Conservation (phyloP, 148 eudicot species). For the Chenopodium quinoa region DNA sequence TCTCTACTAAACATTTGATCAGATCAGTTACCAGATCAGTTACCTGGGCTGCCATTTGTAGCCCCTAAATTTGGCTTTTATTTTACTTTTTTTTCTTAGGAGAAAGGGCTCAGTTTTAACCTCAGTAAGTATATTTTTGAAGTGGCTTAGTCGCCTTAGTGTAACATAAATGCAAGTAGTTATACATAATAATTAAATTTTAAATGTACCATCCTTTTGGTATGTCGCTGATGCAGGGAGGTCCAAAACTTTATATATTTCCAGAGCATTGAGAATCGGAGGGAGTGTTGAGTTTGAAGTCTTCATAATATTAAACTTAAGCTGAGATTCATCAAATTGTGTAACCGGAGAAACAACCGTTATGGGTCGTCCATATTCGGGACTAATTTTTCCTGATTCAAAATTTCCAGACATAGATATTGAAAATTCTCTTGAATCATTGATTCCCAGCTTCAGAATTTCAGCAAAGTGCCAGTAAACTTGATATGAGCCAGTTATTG, state of each 20-base stretch:
- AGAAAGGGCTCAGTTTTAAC: no score
- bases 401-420: neutral
- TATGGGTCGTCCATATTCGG: neutral
- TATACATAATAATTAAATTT: no score
- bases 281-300: slow-evolving; percentile 22
- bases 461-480: slow-evolving; percentile 23
- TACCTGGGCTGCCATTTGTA: no score
- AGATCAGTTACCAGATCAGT: no score
- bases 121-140: no score
- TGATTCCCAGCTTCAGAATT: slow-evolving; percentile 3
- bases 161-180: no score
- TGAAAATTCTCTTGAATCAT: slow-evolving; percentile 10
- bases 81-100: no score
- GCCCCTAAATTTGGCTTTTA: no score
- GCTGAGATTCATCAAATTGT: rapidly evolving
- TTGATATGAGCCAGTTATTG: neutral
- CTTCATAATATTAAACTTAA: neutral
- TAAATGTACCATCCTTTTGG: slow-evolving; percentile 17
- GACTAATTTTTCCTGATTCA: neutral
- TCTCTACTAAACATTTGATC: no score
- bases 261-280: slow-evolving; percentile 26
- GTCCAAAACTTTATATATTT: neutral
- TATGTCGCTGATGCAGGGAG: slow-evolving; percentile 10
- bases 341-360: neutral
- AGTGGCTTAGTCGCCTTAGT: no score